Evolutionary conservation across 441 rosid species (phyloP), one percentile per base, ranked within the genome.

Genomic region (Oxalis stricta): DNA sequence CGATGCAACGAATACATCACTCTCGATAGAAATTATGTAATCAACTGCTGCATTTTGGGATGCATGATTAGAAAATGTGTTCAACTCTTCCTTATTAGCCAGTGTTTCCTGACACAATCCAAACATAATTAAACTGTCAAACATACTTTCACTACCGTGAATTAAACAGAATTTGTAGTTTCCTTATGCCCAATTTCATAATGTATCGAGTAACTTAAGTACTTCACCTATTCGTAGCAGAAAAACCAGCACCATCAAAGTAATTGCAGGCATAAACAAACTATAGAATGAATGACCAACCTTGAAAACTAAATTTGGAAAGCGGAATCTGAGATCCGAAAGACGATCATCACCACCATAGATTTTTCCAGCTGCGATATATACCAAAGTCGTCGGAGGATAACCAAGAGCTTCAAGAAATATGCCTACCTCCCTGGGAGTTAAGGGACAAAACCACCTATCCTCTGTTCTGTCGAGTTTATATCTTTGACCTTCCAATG

Each of bases 401-500:
- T 83, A 91, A 45, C 96, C 94, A 18, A 85, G 87, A 61, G 91
- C 83, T 52, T 46, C 69, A 44, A 91, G 83, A 63, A 91, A 81
- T 37, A 78, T 67, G 29, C 87, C 95, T 42, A 81, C 88, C 65
- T 91, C 98, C 51, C 70, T 76, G 9, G 98, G 98, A 50, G 95
- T 91, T 38, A 91, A 66, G 7, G 96, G 96, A 65, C 98, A 86
- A 54, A 70, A 53, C 98, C 98, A 55, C 63, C 84, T n/a, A 38
- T 42, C 59, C 98, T 66, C 68, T 86, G 89, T 55, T 83, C 93
- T 3, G 95, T 80, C 52, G 96, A 75, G 50, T 91, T 77, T 53
- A 86, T 86, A 58, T 64, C 71, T 50, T 91, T 91, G 50, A 78
- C 79, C 70, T 86, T 91, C 99, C 96, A 91, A 42, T 91, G 93